Percentiles rank a stretch among this genome's conserved stretches.
These are phyloP conservation scores for Gynostemma pentaphyllum DNA, from an alignment of 306 rosid genomes.

Conservation along the genomic window DNA sequence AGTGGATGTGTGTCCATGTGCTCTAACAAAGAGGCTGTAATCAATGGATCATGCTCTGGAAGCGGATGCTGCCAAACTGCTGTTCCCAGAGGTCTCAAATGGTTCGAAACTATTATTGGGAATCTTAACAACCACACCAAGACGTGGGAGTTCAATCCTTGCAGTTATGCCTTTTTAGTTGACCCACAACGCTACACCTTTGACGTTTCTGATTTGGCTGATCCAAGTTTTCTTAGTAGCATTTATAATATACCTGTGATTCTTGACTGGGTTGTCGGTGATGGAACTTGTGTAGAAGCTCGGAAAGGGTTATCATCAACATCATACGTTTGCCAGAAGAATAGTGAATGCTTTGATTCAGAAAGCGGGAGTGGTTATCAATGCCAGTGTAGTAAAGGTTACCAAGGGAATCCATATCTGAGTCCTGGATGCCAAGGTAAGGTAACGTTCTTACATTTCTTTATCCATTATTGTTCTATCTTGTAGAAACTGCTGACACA, in stretches of 20 bases:
- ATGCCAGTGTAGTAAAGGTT: neutral
- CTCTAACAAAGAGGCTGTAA: neutral
- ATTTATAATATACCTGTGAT: slow-evolving; percentile 3
- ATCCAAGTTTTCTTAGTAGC: neutral
- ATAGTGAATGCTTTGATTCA: slow-evolving; percentile 1
- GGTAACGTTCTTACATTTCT: no score
- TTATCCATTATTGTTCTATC: no score
- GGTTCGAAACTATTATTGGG: neutral
- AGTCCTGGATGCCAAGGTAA: slow-evolving; percentile 5
- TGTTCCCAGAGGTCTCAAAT: neutral
- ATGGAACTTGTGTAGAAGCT: slow-evolving; percentile 1
- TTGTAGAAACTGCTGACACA: no score
- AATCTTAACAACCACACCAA: slow-evolving; percentile 2
- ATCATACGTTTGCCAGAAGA: neutral
- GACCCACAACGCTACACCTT: neutral
- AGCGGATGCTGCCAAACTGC: slow-evolving; percentile 14
- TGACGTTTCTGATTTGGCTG: neutral
- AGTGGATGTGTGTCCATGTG: slow-evolving; percentile 15
- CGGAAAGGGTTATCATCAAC: neutral
- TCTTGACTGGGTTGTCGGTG: slow-evolving; percentile 5
- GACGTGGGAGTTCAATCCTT: slow-evolving; percentile 2
- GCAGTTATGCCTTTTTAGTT: slow-evolving; percentile 11
- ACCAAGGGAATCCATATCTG: slow-evolving; percentile 8
- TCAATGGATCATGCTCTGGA: slow-evolving; percentile 10
- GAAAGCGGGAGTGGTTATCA: slow-evolving; percentile 4